Evolutionary conservation across 805 yeast genomes (phyloP).

Genomic region (Starmerella khaoyaiensis): DNA sequence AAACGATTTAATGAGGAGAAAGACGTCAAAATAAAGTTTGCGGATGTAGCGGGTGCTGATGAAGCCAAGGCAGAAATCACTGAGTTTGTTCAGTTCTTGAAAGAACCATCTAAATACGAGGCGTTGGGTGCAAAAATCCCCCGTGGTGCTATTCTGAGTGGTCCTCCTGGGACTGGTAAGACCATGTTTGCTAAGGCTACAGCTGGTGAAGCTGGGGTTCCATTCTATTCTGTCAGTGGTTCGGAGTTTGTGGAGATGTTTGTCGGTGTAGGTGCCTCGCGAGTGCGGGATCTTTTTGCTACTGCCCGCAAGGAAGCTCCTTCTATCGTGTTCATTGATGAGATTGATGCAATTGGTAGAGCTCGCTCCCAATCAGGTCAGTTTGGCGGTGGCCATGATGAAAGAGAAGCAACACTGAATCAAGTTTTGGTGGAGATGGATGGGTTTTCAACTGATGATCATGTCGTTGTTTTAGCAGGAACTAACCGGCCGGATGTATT

Average conservation of each 20-base stretch:
- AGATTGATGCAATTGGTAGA: conserved; percentile 98
- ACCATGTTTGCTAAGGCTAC: conserved; percentile 94
- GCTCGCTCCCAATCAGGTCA: conserved; percentile 45
- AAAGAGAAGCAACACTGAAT: conserved; percentile 89
- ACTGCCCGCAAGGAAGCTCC: conserved; percentile 93
- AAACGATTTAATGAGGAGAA: conserved; percentile 83
- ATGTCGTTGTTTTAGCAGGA: conserved; percentile 94
- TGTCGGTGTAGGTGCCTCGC: conserved; percentile 97
- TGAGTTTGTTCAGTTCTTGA: conserved; percentile 92
- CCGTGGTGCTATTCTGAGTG: conserved; percentile 91
- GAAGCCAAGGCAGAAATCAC: conserved; percentile 95
- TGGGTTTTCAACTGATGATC: conserved; percentile 83
- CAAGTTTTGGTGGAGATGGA: conserved; percentile 98
- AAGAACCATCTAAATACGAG: conserved; percentile 82
- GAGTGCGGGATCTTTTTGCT: conserved; percentile 89
- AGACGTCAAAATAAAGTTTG: conserved; percentile 74
- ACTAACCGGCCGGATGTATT: conserved; percentile 90
- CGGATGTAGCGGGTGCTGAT: conserved; percentile 93
- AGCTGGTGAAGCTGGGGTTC: conserved; percentile 98
- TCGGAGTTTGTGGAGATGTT: conserved; percentile 98
- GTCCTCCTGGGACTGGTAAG: conserved; percentile 99
- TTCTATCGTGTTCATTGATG: conserved; percentile 91
- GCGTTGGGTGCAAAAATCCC: conserved; percentile 94
- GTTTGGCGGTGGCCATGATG: conserved; percentile 76
- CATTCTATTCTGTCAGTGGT: conserved; percentile 90